Conservation (phyloP, 2,329 filamentous ascomycete species). For the Alternaria dauci region DNA sequence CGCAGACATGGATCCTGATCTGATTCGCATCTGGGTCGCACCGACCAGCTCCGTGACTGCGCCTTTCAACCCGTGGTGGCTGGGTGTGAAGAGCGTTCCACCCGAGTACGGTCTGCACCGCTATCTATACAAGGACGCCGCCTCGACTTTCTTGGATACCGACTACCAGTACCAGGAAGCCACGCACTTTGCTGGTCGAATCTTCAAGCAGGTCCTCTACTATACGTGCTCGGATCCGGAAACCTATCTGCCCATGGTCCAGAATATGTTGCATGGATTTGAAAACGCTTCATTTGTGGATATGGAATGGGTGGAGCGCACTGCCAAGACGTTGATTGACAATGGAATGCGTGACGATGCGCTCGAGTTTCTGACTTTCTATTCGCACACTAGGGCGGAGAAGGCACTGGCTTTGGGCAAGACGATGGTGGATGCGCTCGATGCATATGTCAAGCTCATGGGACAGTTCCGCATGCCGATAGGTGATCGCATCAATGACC, state of each 20-base stretch:
- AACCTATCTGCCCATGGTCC: conserved; percentile 32
- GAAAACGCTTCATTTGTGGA: conserved; percentile 38
- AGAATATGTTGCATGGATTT: conserved; percentile 38
- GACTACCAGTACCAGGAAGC: conserved; percentile 47
- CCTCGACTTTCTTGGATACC: conserved; percentile 43
- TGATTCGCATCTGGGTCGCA: conserved; percentile 47
- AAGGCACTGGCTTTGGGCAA: conserved; percentile 35
- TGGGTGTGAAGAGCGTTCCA: conserved; percentile 42
- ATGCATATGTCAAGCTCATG: conserved; percentile 36
- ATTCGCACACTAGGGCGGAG: conserved; percentile 36
- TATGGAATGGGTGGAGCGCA: conserved; percentile 34
- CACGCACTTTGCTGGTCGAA: conserved; percentile 35
- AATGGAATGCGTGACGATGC: conserved; percentile 29
- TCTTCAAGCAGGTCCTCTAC: conserved; percentile 42
- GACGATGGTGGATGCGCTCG: conserved; percentile 37
- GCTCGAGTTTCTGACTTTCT: conserved; percentile 33
- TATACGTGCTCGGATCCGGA: conserved; percentile 43
- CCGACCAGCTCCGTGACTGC: conserved; percentile 48
- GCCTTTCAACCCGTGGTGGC: conserved; percentile 48
- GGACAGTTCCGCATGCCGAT: conserved; percentile 30
- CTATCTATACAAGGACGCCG: conserved; percentile 47
- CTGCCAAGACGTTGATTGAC: conserved; percentile 28
- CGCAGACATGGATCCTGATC: conserved; percentile 37
- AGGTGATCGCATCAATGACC: conserved; percentile 38
- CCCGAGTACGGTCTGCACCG: conserved; percentile 47